Percentiles rank a stretch among this genome's conserved stretches.
Conservation (phyloP, 1,284 basidiomycete species). For the Leucoagaricus sp. region DNA sequence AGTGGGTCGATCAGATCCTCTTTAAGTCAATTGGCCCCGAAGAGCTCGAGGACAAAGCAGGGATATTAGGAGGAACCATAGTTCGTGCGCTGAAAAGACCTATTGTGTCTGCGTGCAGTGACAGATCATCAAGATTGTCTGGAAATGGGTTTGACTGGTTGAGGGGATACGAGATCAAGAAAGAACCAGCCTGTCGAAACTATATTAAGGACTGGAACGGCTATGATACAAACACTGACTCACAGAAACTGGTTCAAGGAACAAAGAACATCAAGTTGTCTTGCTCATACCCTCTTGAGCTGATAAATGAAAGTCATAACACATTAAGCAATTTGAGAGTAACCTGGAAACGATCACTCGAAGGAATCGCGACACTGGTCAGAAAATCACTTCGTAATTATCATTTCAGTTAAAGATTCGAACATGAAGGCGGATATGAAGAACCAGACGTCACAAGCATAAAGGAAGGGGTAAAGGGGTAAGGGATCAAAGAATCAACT, state of each 20-base stretch:
- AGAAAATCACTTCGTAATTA: constrained; percentile 1
- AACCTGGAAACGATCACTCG: no score
- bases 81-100: not conserved
- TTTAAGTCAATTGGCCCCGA: no score
- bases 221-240: not conserved
- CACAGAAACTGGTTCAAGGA: not conserved
- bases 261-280: no score
- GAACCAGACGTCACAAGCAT: not conserved
- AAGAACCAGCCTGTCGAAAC: not conserved
- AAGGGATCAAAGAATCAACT: not conserved
- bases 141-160: not conserved
- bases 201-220: not conserved
- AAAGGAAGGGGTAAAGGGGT: not conserved
- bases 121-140: not conserved
- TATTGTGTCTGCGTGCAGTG: not conserved
- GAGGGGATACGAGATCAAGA: not conserved
- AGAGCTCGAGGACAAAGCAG: no score
- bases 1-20: not conserved
- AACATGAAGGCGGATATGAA: not conserved
- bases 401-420: not conserved
- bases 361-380: not conserved
- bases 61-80: no score
- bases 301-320: no score
- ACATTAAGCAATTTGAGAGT: no score
- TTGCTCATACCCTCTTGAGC: no score